phyloP scores from a whole-genome alignment of 768 basidiomycete species.

The Dictyophora rubrovolvata region DNA sequence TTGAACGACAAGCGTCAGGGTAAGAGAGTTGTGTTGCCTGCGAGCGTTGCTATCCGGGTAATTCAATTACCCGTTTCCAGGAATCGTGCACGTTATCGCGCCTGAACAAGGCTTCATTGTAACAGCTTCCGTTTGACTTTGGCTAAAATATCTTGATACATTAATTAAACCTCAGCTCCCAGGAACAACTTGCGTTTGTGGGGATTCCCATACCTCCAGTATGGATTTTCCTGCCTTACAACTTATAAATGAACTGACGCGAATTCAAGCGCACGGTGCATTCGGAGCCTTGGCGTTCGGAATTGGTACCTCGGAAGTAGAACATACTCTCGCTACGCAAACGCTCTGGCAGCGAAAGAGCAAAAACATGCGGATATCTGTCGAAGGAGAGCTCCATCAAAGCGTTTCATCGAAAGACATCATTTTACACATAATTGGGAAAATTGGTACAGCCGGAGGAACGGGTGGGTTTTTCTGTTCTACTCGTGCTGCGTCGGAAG shows the following conservation, averaged over 20 bases:
- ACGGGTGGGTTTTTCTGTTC: constrained; percentile 26
- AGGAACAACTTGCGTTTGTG: constrained; percentile 77
- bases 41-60: too few relatives aligned
- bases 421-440: constrained; percentile 83
- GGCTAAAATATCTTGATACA: not conserved
- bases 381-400: constrained; percentile 70
- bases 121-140: constrained; percentile 13
- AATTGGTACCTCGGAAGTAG: constrained; percentile 89
- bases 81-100: constrained; percentile 82
- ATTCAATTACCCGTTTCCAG: constrained; percentile 22
- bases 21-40: too few relatives aligned
- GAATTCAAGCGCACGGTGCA: constrained; percentile 65
- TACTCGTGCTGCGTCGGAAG: not conserved
- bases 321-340: constrained; percentile 89
- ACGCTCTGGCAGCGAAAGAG: constrained; percentile 77
- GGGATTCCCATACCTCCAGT: constrained; percentile 92
- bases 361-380: constrained; percentile 87
- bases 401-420: constrained; percentile 88
- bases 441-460: constrained; percentile 86
- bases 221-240: constrained; percentile 18
- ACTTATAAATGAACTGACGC: not conserved
- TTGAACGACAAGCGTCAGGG: constrained; percentile 85
- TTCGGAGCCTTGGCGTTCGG: constrained; percentile 91
- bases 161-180: constrained; percentile 40
- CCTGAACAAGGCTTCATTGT: constrained; percentile 91